Percentiles rank a stretch among this genome's conserved stretches.
Evolutionary conservation across 768 basidiomycete genomes (phyloP).

Genomic region (Paxillus rubicundulus): DNA sequence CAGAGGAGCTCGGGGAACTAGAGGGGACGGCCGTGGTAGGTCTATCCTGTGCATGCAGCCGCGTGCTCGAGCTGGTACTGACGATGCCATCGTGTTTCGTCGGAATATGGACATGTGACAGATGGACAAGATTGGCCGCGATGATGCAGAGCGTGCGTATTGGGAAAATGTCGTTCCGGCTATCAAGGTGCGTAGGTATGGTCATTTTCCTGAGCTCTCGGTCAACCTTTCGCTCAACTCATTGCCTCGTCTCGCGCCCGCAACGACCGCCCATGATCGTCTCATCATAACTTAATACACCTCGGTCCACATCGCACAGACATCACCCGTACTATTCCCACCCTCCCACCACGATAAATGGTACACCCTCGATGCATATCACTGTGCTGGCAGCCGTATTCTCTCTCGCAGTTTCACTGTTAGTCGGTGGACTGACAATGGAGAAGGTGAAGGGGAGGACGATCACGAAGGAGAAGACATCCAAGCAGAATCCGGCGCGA

Average conservation of each 20-base stretch:
- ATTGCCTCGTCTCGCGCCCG: neutral
- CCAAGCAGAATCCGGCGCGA: conserved; percentile 18
- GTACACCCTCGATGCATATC: conserved; percentile 75
- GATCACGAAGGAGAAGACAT: conserved; percentile 33
- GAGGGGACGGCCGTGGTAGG: conserved; percentile 85
- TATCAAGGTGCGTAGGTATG: conserved; percentile 50
- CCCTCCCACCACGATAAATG: conserved; percentile 39
- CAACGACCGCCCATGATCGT: too few species aligned
- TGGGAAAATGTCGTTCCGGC: conserved; percentile 63
- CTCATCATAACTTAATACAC: neutral
- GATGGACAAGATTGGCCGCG: conserved; percentile 83
- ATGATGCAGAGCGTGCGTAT: conserved; percentile 77
- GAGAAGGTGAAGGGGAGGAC: conserved; percentile 23
- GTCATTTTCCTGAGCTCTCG: neutral
- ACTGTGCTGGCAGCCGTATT: conserved; percentile 88
- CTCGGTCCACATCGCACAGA: conserved; percentile 37
- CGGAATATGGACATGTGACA: neutral
- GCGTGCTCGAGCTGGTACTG: neutral
- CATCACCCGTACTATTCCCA: conserved; percentile 70
- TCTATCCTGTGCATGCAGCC: conserved; percentile 37
- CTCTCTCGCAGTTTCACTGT: conserved; percentile 91
- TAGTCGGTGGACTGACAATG: conserved; percentile 51
- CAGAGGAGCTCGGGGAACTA: conserved; percentile 69
- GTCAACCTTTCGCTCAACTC: neutral
- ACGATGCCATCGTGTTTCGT: neutral